Evolutionary conservation across 169 alveolate species (phyloP).

Genomic region (Eimeria brunetti): DNA sequence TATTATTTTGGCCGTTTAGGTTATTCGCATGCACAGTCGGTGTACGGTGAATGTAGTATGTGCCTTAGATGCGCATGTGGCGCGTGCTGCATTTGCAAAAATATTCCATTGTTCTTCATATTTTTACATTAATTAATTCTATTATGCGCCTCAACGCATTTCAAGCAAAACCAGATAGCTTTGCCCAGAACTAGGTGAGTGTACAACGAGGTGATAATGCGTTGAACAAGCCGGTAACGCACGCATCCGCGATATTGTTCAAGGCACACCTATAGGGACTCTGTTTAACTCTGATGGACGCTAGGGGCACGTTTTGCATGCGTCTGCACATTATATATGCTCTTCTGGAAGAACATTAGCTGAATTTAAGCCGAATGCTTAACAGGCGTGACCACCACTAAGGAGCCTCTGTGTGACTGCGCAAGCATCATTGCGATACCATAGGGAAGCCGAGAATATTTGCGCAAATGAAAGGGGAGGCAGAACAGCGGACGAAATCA

Average conservation of each 20-base stretch:
- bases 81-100: not conserved
- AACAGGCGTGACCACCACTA: not conserved
- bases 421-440: not conserved
- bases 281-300: too few relatives aligned
- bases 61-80: not conserved
- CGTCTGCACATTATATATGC: too few relatives aligned
- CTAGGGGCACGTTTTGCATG: too few relatives aligned
- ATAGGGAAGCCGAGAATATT: not conserved
- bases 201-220: too few relatives aligned
- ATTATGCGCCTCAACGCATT: too few relatives aligned
- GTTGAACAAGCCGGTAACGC: not conserved
- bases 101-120: too few relatives aligned
- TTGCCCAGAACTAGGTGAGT: not conserved
- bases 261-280: not conserved
- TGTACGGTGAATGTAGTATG: not conserved
- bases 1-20: not conserved
- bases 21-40: not conserved
- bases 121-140: too few relatives aligned
- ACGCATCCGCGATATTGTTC: not conserved
- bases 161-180: too few relatives aligned
- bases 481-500: not conserved
- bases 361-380: not conserved
- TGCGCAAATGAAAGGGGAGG: not conserved
- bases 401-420: not conserved
- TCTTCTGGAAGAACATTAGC: not conserved